Evolutionary conservation across 805 yeast species (phyloP).

Genomic region (Saccharomyces kudriavzevii): DNA sequence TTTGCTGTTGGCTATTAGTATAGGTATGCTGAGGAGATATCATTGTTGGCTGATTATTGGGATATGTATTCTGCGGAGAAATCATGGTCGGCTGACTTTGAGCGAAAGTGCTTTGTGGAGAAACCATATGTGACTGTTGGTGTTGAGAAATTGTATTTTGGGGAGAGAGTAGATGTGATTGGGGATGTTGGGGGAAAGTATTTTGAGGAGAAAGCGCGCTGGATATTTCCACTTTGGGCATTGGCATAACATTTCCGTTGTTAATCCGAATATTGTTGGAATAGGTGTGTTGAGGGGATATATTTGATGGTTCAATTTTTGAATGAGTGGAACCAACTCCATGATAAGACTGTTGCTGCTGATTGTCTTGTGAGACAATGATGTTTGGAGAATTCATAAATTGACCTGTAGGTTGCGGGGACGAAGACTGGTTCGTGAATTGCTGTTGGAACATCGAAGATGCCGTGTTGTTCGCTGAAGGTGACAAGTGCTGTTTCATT

Average conservation of each 20-base stretch:
- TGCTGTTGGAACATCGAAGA: slow-evolving; percentile 9
- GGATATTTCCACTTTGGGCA: neutral
- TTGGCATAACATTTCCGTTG: slow-evolving; percentile 12
- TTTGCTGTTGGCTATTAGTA: neutral
- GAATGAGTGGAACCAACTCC: neutral
- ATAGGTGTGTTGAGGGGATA: slow-evolving; percentile 8
- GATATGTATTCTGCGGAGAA: slow-evolving; percentile 2
- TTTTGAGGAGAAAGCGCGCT: neutral
- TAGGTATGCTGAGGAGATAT: neutral
- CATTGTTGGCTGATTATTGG: neutral
- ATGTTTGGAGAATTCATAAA: slow-evolving; percentile 5
- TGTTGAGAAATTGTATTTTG: neutral
- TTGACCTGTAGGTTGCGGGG: slow-evolving; percentile 15
- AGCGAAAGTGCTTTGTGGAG: neutral
- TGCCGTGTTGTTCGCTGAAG: slow-evolving; percentile 5
- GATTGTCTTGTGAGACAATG: neutral
- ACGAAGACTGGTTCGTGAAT: slow-evolving; percentile 6
- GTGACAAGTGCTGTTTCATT: slow-evolving; percentile 29
- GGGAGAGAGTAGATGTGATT: neutral
- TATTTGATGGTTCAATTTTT: slow-evolving; percentile 8
- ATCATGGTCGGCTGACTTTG: neutral
- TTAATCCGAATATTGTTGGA: slow-evolving; percentile 1
- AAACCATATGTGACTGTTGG: neutral
- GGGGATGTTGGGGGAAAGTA: neutral
- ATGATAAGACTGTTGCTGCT: neutral